Conservation (phyloP, 2,329 filamentous ascomycete genomes). For the Pestalotiopsis sp. region DNA sequence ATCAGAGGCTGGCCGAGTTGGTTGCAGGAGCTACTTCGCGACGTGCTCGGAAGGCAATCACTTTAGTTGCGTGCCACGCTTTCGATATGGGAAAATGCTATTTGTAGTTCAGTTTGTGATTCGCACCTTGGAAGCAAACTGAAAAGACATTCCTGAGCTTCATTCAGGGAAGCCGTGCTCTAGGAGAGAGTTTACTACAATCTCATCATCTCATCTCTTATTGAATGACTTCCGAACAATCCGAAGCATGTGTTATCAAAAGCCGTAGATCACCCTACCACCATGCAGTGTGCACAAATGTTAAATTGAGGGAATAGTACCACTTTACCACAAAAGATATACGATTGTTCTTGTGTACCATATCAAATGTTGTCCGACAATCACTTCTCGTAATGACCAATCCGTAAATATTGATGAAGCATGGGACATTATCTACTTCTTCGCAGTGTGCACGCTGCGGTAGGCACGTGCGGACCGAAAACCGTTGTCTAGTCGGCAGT, state of each 20-base stretch:
- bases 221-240: background rate
- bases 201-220: background rate
- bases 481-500: background rate
- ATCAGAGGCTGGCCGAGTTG: slow-evolving; percentile 45
- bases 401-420: background rate
- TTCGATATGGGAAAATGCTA: background rate
- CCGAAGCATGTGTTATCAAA: background rate
- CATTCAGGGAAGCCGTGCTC: background rate
- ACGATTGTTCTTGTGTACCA: too few relatives aligned
- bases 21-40: slow-evolving; percentile 35
- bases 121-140: background rate
- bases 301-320: too few relatives aligned
- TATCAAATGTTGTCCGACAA: too few relatives aligned
- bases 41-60: slow-evolving; percentile 19
- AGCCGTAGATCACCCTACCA: background rate
- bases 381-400: background rate
- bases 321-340: too few relatives aligned
- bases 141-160: background rate
- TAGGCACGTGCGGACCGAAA: background rate
- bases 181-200: background rate
- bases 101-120: background rate
- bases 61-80: background rate
- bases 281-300: background rate
- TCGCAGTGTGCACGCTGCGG: background rate
- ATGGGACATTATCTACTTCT: background rate